Evolutionary conservation across 495 filamentous ascomycete genomes (phyloP), one percentile per base, ranked within the genome.

Genomic region (Aspergillus nanangensis): DNA sequence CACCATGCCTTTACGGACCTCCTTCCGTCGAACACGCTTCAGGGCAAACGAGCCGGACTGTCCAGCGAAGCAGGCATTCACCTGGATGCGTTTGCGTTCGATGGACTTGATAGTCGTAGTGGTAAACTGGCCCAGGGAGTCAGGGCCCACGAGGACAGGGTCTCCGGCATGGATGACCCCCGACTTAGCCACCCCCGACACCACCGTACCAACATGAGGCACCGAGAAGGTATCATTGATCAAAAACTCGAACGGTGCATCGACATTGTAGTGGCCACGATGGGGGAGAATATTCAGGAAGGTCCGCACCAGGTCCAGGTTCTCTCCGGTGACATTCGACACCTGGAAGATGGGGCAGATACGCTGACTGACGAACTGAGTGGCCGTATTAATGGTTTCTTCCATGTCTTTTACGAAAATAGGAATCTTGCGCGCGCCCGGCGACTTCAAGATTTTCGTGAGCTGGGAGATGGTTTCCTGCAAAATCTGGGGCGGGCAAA

Each of bases 151-250:
- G 13, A 93, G 75, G 4, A 98, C 87, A 5, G 81, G 78, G 63
- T 98, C 94, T 15, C 93, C 93, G 1, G 89, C 78, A 62, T 97
- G 93, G 22, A 97, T 82, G 20, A 95, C 84, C 25, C 82, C 75
- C 22, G 69, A 66, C 61, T 95, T 96, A 43, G 96, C 86, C 32
- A 98, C 90, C 0, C 93, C 93, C 22, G 88, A 90, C 8, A 98
- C 90, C 1, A 98, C 93, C 0, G 93, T 98, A 18, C 93, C 93
- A 8, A 95, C 90, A 58, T 96, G 95, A 4, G 93, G 93, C 8
- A 98, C 93, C n/a, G 90, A 96, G 72, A 97, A 98, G 7, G 88
- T 96, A 66, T 98, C 93, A 60, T 97, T 98, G 59, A 98, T 79
- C 47, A 95, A 82, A 56, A 96, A 96, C 57, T 98, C 93, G 62